Base-by-base conservation (phyloP, 164 flowering plant species). In the grape (Vitis vinifera) region DNA sequence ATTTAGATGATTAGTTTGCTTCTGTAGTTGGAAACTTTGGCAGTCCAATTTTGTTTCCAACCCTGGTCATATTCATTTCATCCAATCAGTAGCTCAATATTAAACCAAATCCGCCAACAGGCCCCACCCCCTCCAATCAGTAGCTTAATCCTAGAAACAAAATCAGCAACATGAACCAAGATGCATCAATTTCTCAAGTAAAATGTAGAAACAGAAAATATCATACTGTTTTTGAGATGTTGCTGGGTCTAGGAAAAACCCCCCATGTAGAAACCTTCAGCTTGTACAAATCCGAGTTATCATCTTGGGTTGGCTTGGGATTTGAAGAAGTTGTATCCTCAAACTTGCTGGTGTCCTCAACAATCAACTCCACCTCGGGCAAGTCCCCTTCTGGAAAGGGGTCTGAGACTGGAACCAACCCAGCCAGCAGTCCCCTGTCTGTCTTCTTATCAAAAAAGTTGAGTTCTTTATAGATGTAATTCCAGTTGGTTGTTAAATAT, bases 251-350 rank as follows among this genome's bases (percentile, higher is more conserved):
- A 47, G 99, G 97, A 81, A 92, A 92, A 68, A 92, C 92, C 71
- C 99, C 99, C 99, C 99, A 94, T 7, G 99, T 85, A 31, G 99
- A 91, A 68, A 94, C 95, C 79, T 86, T 92, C 2, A 97, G 99
- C 80, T 88, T 88, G 79, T 94, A 94, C 12, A 91, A 30, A 57
- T 87, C 88, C 6, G 76, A 52, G 65, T 77, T 69, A 37, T 86
- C 93, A 78, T 83, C 87, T 50, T 65, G 51, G 3, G 23, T 48
- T 50, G 69, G 68, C 55, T 74, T 65, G 1, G 77, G 76, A 13
- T 73, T 68, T 44, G 73, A 48, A 10, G 62, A 30, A 10, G 73
- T 59, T 50, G 68, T 47, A 71, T 76, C 67, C 44, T 55, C 91
- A 75, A 94, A 91, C 60, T 81, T 87, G 79, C 85, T 89, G 10